These are phyloP conservation scores for Thraustochytrium striatum DNA, from an alignment of 352 stramenopile genomes.

Conservation along the genomic window DNA sequence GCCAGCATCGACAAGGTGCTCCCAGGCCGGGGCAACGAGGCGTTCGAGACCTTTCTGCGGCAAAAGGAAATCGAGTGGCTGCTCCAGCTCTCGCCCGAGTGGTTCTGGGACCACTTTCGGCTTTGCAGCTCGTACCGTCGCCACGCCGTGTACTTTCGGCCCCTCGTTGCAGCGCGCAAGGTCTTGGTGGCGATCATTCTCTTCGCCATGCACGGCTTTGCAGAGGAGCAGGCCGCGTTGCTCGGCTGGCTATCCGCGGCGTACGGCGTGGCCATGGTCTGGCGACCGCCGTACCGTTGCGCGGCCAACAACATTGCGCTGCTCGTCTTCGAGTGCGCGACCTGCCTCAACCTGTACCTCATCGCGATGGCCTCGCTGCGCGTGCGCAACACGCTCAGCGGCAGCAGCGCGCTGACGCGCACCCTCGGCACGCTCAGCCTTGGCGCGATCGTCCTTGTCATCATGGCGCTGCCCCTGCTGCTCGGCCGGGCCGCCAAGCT, in stretches of 20 bases:
- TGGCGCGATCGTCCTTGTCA: too few species aligned
- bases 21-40: too few species aligned
- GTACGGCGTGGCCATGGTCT: neutral
- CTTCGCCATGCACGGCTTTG: neutral
- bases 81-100: neutral
- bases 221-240: neutral
- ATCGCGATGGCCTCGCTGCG: too few species aligned
- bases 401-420: too few species aligned
- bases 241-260: neutral
- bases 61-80: neutral
- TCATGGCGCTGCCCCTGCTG: too few species aligned
- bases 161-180: neutral
- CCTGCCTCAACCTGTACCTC: neutral
- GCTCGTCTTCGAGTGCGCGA: neutral
- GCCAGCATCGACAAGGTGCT: too few species aligned
- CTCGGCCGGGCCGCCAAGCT: too few species aligned
- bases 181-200: neutral
- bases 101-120: neutral
- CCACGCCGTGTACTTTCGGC: neutral
- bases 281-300: neutral
- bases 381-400: too few species aligned
- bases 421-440: too few species aligned
- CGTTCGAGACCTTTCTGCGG: neutral
- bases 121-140: neutral
- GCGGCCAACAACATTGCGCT: neutral